Evolutionary conservation across 1,284 basidiomycete species (phyloP), one percentile per base, ranked within the genome.

Genomic region (Cystobasidium slooffiae): DNA sequence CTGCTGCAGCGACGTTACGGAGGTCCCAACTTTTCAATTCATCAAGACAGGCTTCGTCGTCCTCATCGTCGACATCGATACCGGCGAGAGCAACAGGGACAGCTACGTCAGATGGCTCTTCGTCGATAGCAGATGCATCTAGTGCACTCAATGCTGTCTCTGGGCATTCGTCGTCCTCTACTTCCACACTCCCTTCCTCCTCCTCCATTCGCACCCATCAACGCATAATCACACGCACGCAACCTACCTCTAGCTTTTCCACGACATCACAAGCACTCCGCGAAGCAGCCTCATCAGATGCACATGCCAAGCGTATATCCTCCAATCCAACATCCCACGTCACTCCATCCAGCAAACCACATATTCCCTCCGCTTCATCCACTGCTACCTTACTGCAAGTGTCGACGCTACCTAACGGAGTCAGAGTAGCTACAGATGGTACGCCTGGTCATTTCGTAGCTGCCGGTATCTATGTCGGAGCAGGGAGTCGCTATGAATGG

Each of bases 371-470:
- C 20, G 70, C 70, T 46, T 64, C 70, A 31, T 56, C 70, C 5
- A 64, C 70, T 22, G 63, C 62, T n/a, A 63, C 62, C 20, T 46
- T 72, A 22, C 51, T 76, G 31, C 64, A 69, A 53, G 72, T 96
- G 55, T 95, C 95, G 0, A 95, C 92, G 0, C 86, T 99, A 1
- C 89, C 93, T 4, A 98, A 97, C 84, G 91, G 90, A 82, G 88
- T 98, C 67, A 87, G 94, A 76, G 93, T 99, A 62, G 94, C 93
- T 16, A 97, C 94, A 12, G 93, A 97, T 83, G 86, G 87, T 1
- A 91, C 91, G 0, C 94, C 94, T 0, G 93, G 94, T 9, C 94
- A 99, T 84, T 98, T 99, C 83, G 91, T 94, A 65, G 91, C 94
- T 1, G 87, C 97, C 0, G 96, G 95, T 18, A 87, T 99, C 46